These are phyloP conservation scores for Logfia minima DNA, from an alignment of 129 eudicot species.

Conservation along the genomic window DNA sequence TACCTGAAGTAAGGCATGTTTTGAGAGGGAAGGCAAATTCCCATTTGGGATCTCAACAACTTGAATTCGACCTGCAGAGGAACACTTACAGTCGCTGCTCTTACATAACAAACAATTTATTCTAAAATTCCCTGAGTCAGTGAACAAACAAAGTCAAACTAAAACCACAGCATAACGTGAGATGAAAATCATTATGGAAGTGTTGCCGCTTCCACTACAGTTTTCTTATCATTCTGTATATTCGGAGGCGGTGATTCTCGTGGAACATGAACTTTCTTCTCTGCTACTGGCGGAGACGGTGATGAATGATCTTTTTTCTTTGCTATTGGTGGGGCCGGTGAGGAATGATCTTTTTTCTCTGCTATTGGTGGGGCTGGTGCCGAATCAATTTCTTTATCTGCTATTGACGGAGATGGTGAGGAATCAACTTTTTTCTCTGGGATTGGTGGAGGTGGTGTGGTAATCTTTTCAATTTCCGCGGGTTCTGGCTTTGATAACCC, in stretches of 20 bases:
- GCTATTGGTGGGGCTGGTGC: slow-evolving; percentile 18
- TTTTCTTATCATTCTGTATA: slow-evolving; percentile 32
- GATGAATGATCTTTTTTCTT: not conserved
- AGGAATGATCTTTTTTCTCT: slow-evolving; percentile 7
- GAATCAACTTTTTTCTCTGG: slow-evolving; percentile 27
- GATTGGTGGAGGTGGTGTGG: slow-evolving; percentile 17
- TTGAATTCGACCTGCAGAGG: not conserved
- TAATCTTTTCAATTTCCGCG: slow-evolving; percentile 28
- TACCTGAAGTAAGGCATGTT: slow-evolving; percentile 2
- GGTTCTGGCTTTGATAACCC: slow-evolving; percentile 50
- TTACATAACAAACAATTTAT: slow-evolving; percentile 1
- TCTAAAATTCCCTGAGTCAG: slow-evolving; percentile 9
- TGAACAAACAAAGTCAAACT: slow-evolving; percentile 2
- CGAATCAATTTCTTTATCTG: slow-evolving; percentile 24
- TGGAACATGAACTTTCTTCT: not conserved
- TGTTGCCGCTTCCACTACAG: slow-evolving; percentile 35
- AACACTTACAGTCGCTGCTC: slow-evolving; percentile 12
- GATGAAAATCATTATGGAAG: slow-evolving; percentile 27
- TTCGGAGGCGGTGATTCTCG: not conserved
- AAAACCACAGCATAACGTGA: slow-evolving; percentile 13
- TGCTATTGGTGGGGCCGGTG: not conserved
- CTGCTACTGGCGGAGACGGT: not conserved
- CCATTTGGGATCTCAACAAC: not conserved
- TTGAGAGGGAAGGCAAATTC: not conserved
- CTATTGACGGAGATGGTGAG: slow-evolving; percentile 14